A percentile compares a stretch with the other conserved stretches of the same genome.
Evolutionary conservation across 805 yeast genomes (phyloP).

Genomic region (Yamadazyma philogaea): DNA sequence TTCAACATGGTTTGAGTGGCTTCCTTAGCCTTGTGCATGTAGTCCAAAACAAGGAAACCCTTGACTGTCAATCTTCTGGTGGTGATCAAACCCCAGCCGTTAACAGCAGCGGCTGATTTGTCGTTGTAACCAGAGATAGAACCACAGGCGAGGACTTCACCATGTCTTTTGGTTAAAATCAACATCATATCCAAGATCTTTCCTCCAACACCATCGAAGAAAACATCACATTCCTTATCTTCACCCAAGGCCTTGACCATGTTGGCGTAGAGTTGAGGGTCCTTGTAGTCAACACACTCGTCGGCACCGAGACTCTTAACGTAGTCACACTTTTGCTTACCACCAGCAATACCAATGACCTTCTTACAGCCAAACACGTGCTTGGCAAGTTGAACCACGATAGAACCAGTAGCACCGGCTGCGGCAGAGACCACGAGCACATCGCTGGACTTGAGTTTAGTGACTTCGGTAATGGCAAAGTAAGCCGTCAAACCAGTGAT

Average conservation of each 20-base stretch:
- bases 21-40: conserved; percentile 9
- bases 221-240: conserved; percentile 40
- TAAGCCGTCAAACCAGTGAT: conserved; percentile 31
- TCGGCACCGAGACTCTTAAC: conserved; percentile 57
- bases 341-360: conserved; percentile 33
- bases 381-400: conserved; percentile 31
- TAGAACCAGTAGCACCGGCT: conserved; percentile 33
- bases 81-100: conserved; percentile 23
- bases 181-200: conserved; percentile 18
- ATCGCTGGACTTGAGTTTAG: conserved; percentile 18
- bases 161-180: conserved; percentile 18
- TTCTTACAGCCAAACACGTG: conserved; percentile 23
- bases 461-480: conserved; percentile 34
- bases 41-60: conserved; percentile 24
- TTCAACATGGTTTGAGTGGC: conserved; percentile 14
- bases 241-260: conserved; percentile 22
- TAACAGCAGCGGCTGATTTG: conserved; percentile 15
- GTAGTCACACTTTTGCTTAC: conserved; percentile 47
- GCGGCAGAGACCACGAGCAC: conserved; percentile 31
- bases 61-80: conserved; percentile 17
- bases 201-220: conserved; percentile 27
- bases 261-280: conserved; percentile 20
- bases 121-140: conserved; percentile 36
- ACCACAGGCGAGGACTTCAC: conserved; percentile 28
- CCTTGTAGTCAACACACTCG: conserved; percentile 52